These are phyloP conservation scores for Mercurialis annua DNA, from an alignment of 345 rosid species.

Conservation along the genomic window DNA sequence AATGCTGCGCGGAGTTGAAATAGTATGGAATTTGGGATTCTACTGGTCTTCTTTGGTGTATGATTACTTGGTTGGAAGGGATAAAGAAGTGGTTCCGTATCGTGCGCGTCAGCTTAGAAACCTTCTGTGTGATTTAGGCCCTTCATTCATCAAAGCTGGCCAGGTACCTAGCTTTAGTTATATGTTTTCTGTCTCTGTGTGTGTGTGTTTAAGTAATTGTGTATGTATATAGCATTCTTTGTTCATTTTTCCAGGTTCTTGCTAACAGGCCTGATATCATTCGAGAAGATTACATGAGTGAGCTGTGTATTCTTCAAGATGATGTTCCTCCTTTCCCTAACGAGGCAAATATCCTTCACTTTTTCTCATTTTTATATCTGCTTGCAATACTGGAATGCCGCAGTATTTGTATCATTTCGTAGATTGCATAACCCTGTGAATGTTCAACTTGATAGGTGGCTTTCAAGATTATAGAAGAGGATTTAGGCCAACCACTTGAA, in stretches of 20 bases:
- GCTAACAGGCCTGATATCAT: slow-evolving; percentile 95
- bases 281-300: slow-evolving; percentile 96
- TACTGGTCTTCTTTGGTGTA: slow-evolving; percentile 85
- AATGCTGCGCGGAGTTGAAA: slow-evolving; percentile 71
- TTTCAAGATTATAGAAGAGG: slow-evolving; percentile 88
- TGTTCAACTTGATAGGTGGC: slow-evolving; percentile 67
- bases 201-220: neutral
- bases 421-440: slow-evolving; percentile 19
- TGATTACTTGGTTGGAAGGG: slow-evolving; percentile 87
- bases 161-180: slow-evolving; percentile 70
- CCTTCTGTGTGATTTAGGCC: slow-evolving; percentile 88
- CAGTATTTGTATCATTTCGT: too few relatives aligned
- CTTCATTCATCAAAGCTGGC: slow-evolving; percentile 97
- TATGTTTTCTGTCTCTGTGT: neutral
- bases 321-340: slow-evolving; percentile 96
- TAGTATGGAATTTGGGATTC: slow-evolving; percentile 86
- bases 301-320: slow-evolving; percentile 95
- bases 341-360: slow-evolving; percentile 50
- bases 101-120: slow-evolving; percentile 95
- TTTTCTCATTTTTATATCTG: neutral
- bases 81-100: slow-evolving; percentile 78
- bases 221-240: neutral
- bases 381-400: neutral
- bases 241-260: slow-evolving; percentile 52
- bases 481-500: slow-evolving; percentile 85